Conservation (phyloP, 148 eudicot genomes). For the Cornus suecica region DNA sequence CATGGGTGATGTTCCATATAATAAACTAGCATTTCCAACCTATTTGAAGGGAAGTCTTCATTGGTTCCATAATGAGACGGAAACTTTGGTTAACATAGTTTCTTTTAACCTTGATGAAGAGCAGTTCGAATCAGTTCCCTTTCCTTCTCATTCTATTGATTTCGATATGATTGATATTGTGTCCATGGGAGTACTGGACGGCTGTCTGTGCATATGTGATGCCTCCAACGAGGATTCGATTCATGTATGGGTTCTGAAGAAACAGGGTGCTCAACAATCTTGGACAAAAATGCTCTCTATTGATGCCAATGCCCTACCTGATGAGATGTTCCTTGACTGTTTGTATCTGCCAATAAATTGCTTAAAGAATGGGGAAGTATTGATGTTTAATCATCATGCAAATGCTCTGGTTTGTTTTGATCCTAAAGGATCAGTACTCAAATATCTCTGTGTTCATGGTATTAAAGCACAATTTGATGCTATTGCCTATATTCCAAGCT, state of each 20-base stretch:
- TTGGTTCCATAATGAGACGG: conserved; percentile 6
- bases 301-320: neutral
- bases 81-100: neutral
- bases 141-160: neutral
- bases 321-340: neutral
- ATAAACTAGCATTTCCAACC: neutral
- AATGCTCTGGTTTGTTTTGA: conserved; percentile 14
- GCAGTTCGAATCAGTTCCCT: conserved; percentile 3
- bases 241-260: conserved; percentile 19
- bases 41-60: conserved; percentile 11
- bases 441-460: neutral
- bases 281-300: conserved; percentile 17
- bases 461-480: neutral
- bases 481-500: conserved; percentile 15
- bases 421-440: neutral
- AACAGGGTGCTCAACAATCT: conserved; percentile 18
- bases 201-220: conserved; percentile 18
- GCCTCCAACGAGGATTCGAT: neutral
- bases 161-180: neutral
- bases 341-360: conserved; percentile 4
- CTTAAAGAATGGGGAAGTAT: conserved; percentile 12
- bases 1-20: neutral
- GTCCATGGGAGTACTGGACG: conserved; percentile 15
- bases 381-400: neutral
- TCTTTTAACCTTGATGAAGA: conserved; percentile 24